phyloP scores from a whole-genome alignment of 257 asterid species.

The Solanum neorickii region DNA sequence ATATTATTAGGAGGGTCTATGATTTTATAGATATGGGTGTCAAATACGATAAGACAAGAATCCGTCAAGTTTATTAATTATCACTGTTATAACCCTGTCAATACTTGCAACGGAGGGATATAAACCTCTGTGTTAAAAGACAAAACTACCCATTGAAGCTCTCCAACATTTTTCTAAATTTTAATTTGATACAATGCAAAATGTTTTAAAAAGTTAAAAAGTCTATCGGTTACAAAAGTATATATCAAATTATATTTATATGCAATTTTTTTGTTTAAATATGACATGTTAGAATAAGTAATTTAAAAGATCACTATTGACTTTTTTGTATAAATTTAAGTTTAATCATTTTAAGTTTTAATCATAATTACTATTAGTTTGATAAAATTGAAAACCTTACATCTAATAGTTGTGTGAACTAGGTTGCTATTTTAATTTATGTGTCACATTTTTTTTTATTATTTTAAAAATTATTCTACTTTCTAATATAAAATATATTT shows the following conservation, averaged over 20 bases:
- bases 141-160: neutral
- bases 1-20: neutral
- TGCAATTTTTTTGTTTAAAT: neutral
- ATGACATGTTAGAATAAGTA: neutral
- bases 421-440: neutral
- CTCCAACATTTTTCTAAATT: neutral
- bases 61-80: slow-evolving; percentile 4
- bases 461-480: too few relatives aligned
- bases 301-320: too few relatives aligned
- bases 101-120: slow-evolving; percentile 25
- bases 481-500: too few relatives aligned
- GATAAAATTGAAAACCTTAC: too few relatives aligned
- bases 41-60: slow-evolving; percentile 41
- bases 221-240: neutral
- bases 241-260: too few relatives aligned
- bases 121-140: slow-evolving; percentile 9
- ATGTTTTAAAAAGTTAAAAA: too few relatives aligned
- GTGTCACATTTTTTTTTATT: neutral
- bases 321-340: too few relatives aligned
- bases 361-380: too few relatives aligned
- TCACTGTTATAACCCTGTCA: neutral
- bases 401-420: too few relatives aligned
- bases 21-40: slow-evolving; percentile 26
- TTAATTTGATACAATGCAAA: too few relatives aligned
- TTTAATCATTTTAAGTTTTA: too few relatives aligned